Conservation (phyloP, 2,329 filamentous ascomycete species). For the Calonectria montana region DNA sequence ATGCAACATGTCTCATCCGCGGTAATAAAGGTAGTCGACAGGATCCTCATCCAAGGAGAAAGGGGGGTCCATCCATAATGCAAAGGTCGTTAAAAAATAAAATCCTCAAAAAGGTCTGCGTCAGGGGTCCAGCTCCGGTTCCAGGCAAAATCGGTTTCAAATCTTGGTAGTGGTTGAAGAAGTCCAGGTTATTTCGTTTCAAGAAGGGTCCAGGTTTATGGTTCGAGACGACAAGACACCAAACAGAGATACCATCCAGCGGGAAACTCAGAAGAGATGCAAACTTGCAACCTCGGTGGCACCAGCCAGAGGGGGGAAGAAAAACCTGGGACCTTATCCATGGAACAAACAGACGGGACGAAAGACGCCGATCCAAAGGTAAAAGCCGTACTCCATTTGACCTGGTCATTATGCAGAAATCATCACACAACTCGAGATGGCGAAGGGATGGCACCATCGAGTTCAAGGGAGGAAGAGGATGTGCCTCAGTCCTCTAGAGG, state of each 20-base stretch:
- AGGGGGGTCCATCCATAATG: slow-evolving; percentile 41
- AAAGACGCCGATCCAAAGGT: slow-evolving; percentile 41
- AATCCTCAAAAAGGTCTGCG: slow-evolving; percentile 35
- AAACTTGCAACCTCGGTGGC: slow-evolving; percentile 43
- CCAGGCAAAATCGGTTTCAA: slow-evolving; percentile 40
- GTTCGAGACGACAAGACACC: slow-evolving; percentile 33
- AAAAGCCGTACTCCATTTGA: slow-evolving; percentile 42
- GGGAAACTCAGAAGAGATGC: slow-evolving; percentile 40
- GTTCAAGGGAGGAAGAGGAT: slow-evolving; percentile 30
- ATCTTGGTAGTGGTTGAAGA: slow-evolving; percentile 33
- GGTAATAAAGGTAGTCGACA: slow-evolving; percentile 42
- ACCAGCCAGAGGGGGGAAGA: slow-evolving; percentile 39
- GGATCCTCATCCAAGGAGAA: slow-evolving; percentile 37
- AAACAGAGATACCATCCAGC: slow-evolving; percentile 42
- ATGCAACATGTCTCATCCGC: slow-evolving; percentile 50
- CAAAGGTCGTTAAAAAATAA: slow-evolving; percentile 41
- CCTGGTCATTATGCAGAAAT: slow-evolving; percentile 45
- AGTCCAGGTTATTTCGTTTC: slow-evolving; percentile 40
- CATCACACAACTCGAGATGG: slow-evolving; percentile 45
- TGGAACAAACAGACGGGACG: slow-evolving; percentile 40
- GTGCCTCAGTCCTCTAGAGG: slow-evolving; percentile 33
- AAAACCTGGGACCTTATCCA: slow-evolving; percentile 39
- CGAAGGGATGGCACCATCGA: slow-evolving; percentile 34
- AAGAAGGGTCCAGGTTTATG: slow-evolving; percentile 30
- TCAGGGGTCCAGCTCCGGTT: slow-evolving; percentile 35